Base-by-base conservation (phyloP, 306 rosid species). In the Vigna trinervia region DNA sequence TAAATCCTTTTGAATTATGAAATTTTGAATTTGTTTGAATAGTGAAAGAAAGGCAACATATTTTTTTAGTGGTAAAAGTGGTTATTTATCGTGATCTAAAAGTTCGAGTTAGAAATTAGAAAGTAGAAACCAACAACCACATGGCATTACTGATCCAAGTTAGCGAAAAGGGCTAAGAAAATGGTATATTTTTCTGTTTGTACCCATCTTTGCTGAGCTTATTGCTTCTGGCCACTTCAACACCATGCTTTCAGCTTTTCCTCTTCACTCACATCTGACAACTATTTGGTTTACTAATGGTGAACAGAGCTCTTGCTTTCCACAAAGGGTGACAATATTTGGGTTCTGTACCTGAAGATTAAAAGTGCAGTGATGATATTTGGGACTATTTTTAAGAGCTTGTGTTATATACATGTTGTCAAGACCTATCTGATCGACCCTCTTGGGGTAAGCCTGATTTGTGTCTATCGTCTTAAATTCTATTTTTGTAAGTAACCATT, bases 401-500 rank as follows among this genome's bases (percentile, higher is more conserved):
- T 82, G 8, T 87, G 94, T 26, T 85, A 73, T 83, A 52, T 87
- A 62, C 93, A 89, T 14, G 80, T 91, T 77, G 64, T 80, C 64
- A 43, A 67, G 23, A 60, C 79, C 1, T 84, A 91, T 81, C 65
- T 89, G 77, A 57, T 82, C 72, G 8, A 62, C 17, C 19, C 75
- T 39, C 57, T 58, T 54, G 7, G 7, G 43, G 98, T 89, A 74
- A 79, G 82, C 70, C 14, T 68, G 75, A 5, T 46, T 34, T 62
- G 26, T 34, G 65, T 11, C 30, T 23, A 69, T 17, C 39, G 0
- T 50, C n/a, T 14, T 59, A 2, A 72, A 46, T 69, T 17, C 1
- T 36, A 5, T 1, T 30, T 36, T 36, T 36, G 41, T 48, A 34
- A 69, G 34, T 60, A 22, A 52, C 26, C 36, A 56, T 56, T 68